These are phyloP conservation scores for Botrytis tulipae DNA, from an alignment of 2,329 filamentous ascomycete species.

Conservation along the genomic window DNA sequence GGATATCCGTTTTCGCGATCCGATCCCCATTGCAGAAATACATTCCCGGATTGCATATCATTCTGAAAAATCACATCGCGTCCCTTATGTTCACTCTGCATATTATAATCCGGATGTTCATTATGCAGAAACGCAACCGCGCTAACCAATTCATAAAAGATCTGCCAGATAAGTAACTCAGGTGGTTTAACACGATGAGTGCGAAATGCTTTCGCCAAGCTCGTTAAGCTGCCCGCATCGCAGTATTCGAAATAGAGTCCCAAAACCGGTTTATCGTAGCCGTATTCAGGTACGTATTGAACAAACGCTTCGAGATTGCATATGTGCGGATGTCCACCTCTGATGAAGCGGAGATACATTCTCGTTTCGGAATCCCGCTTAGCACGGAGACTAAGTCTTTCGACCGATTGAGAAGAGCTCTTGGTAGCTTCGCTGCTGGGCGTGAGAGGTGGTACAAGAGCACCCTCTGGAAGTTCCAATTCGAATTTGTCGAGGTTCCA, in stretches of 20 bases:
- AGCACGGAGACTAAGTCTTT: not conserved
- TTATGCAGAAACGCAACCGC: conserved; percentile 13
- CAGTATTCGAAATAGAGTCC: conserved; percentile 15
- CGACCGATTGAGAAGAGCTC: not conserved
- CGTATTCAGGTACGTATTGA: not conserved
- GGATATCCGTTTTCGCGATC: not conserved
- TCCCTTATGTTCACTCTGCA: not conserved
- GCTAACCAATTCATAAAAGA: not conserved
- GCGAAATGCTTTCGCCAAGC: not conserved
- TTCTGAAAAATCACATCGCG: not conserved
- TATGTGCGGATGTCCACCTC: conserved; percentile 8
- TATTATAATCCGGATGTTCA: conserved; percentile 14
- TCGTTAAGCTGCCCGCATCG: not conserved
- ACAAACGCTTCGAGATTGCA: conserved; percentile 10
- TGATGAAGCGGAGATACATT: conserved; percentile 1
- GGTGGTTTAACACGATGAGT: not conserved
- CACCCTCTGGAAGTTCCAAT: not conserved
- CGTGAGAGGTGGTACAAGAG: not conserved
- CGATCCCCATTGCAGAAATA: conserved; percentile 8
- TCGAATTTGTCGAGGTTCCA: not conserved
- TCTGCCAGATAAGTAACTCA: not conserved
- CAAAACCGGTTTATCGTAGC: not conserved
- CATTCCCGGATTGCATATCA: not conserved
- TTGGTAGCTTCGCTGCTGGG: conserved; percentile 3
- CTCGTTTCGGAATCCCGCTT: conserved; percentile 4